Percentiles rank a stretch among this genome's conserved stretches.
Evolutionary conservation across 257 asterid species (phyloP).

Genomic region (Solanum chmielewskii): DNA sequence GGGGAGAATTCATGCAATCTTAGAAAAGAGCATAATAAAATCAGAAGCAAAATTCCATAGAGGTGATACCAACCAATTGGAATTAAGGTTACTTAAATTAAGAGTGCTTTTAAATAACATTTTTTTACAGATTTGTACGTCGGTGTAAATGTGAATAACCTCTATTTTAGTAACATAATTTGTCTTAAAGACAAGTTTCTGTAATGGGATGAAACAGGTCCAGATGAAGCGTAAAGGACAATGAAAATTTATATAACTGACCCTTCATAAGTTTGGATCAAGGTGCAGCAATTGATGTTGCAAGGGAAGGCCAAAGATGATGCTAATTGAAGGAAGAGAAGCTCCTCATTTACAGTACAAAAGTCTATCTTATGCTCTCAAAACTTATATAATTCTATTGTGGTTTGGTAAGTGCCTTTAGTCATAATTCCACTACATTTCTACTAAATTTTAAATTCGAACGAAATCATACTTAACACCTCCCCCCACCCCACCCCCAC

Average conservation of each 20-base stretch:
- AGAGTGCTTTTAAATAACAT: neutral
- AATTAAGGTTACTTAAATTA: neutral
- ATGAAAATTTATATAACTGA: neutral
- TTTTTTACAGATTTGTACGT: neutral
- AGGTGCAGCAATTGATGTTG: neutral
- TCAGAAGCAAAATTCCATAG: neutral
- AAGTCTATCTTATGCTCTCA: neutral
- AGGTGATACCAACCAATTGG: neutral
- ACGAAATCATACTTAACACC: neutral
- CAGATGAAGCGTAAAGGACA: neutral
- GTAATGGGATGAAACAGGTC: neutral
- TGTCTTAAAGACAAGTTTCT: neutral
- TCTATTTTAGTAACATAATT: neutral
- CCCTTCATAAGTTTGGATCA: neutral
- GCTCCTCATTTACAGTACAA: neutral
- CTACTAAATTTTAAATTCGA: neutral
- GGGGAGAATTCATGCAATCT: neutral
- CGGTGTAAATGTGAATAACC: neutral
- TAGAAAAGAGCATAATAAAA: neutral
- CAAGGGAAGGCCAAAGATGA: neutral
- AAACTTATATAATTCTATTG: neutral
- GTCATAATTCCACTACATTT: neutral
- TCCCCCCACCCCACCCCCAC: fast-evolving
- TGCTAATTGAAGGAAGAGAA: neutral
- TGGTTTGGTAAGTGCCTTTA: neutral